Percentiles rank a stretch among this genome's conserved stretches.
phyloP scores from a whole-genome alignment of 257 asterid genomes.

The Cynanchum wilfordii region DNA sequence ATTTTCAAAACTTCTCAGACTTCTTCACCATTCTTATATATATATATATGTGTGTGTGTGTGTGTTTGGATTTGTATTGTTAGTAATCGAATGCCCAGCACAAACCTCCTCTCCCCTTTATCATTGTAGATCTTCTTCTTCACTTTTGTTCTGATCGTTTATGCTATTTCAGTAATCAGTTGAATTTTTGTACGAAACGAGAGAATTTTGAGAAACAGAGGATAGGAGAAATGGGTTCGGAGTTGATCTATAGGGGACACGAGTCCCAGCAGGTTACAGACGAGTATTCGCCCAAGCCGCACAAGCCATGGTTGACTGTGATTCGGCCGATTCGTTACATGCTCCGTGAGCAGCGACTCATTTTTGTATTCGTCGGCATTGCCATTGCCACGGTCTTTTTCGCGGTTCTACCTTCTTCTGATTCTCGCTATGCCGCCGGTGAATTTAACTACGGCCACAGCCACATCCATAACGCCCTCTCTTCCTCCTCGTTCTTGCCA shows the following conservation, averaged over 20 bases:
- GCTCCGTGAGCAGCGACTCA: slow-evolving; percentile 43
- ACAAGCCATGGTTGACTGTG: slow-evolving; percentile 38
- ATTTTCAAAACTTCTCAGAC: neutral
- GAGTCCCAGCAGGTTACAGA: slow-evolving; percentile 54
- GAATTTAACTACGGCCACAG: neutral
- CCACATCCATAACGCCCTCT: slow-evolving; percentile 17
- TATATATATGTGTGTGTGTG: neutral
- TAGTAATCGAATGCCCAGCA: neutral
- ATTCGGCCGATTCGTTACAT: slow-evolving; percentile 43
- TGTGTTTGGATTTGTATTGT: neutral
- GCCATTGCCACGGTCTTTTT: slow-evolving; percentile 39
- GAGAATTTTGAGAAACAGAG: slow-evolving; percentile 11
- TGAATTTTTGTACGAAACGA: neutral
- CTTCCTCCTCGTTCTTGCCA: slow-evolving; percentile 22
- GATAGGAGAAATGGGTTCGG: slow-evolving; percentile 48
- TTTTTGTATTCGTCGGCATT: slow-evolving; percentile 46
- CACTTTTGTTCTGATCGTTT: too few species aligned
- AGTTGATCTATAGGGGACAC: slow-evolving; percentile 81
- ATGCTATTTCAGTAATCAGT: neutral
- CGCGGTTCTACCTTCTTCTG: slow-evolving; percentile 24
- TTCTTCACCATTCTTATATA: neutral
- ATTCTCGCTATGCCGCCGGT: slow-evolving; percentile 10
- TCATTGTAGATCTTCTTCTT: neutral
- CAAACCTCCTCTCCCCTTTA: neutral
- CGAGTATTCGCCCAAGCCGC: slow-evolving; percentile 60